Conservation (phyloP, 345 rosid genomes). For the Carallia pectinifolia region DNA sequence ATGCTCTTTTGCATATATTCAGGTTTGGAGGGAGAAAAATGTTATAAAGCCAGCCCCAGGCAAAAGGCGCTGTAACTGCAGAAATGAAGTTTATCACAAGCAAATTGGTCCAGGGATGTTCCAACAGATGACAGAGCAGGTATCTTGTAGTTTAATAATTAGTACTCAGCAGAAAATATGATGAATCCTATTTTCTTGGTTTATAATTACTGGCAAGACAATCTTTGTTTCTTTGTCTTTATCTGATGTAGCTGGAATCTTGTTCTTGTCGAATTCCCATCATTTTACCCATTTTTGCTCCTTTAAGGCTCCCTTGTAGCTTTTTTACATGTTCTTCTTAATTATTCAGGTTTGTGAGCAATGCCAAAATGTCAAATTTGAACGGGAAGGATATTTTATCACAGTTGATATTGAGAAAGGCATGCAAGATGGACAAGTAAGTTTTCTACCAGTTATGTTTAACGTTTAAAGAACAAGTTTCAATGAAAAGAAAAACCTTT, state of each 20-base stretch:
- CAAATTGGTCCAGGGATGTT: conserved; percentile 99
- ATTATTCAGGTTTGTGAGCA: conserved; percentile 82
- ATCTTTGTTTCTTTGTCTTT: not conserved
- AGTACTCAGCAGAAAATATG: not conserved
- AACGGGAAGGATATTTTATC: conserved; percentile 76
- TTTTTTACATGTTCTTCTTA: not conserved
- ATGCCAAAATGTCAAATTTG: conserved; percentile 93
- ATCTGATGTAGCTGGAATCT: not conserved
- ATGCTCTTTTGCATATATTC: conserved; percentile 13
- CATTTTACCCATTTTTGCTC: not conserved
- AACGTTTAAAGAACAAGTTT: not conserved
- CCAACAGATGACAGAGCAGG: conserved; percentile 99
- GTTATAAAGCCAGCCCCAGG: conserved; percentile 92
- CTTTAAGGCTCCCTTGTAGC: not conserved
- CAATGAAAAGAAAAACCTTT: not conserved
- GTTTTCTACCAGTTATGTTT: conserved; percentile 11
- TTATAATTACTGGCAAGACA: not conserved
- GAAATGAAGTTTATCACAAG: conserved; percentile 94
- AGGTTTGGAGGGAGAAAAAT: conserved; percentile 99
- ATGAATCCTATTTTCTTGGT: not conserved
- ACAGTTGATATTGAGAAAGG: conserved; percentile 99
- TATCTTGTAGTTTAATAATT: conserved; percentile 9
- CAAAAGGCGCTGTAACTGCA: conserved; percentile 90
- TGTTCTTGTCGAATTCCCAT: not conserved
- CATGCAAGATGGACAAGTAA: conserved; percentile 98